Conservation (phyloP, 2,329 filamentous ascomycete species). For the Botrytis cinerea region DNA sequence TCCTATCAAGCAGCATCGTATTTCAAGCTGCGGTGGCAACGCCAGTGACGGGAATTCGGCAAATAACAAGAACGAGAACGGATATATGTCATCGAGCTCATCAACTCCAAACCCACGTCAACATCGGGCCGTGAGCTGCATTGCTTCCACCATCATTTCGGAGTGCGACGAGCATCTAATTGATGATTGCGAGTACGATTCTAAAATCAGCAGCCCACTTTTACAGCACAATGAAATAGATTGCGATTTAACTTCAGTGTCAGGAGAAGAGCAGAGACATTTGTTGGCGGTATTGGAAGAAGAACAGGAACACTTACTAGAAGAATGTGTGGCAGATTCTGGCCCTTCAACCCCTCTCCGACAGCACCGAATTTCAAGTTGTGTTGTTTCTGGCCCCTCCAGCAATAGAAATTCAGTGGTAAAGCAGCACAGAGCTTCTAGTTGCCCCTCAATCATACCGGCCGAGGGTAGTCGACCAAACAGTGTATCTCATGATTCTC, state of each 20-base stretch:
- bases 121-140: neutral
- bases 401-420: neutral
- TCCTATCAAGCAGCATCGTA: conserved; percentile 10
- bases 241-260: neutral
- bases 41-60: neutral
- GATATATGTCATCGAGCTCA: neutral
- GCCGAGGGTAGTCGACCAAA: neutral
- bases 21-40: neutral
- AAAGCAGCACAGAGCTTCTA: conserved; percentile 13
- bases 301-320: conserved; percentile 13
- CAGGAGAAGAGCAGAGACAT: neutral
- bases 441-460: conserved; percentile 13
- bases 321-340: conserved; percentile 10
- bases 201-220: neutral
- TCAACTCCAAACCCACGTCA: neutral
- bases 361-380: conserved; percentile 18
- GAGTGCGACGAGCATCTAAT: conserved; percentile 11
- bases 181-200: conserved; percentile 16
- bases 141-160: neutral
- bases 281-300: conserved; percentile 1
- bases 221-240: neutral
- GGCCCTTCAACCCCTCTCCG: conserved; percentile 9
- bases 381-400: neutral
- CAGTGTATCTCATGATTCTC: neutral
- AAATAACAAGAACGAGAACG: neutral